These are phyloP conservation scores for Fraxinus paxiana DNA, from an alignment of 305 asterid species.

Conservation along the genomic window DNA sequence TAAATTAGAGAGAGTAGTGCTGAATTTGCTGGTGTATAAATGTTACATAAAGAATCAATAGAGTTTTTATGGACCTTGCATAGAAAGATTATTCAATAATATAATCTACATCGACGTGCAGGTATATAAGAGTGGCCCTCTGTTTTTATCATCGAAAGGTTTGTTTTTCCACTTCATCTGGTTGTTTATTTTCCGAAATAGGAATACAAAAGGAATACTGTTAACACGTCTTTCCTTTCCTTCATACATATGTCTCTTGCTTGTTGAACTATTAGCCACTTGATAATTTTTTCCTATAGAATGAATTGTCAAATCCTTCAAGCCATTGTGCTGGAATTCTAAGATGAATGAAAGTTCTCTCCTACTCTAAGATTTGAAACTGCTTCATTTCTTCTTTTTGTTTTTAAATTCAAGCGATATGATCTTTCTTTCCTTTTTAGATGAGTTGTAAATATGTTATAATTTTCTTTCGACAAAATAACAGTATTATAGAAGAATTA, in stretches of 20 bases:
- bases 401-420: background rate
- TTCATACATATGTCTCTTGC: background rate
- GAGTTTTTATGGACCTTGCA: background rate
- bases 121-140: slow-evolving; percentile 92
- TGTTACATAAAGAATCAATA: background rate
- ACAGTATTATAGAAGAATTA: background rate
- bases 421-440: background rate
- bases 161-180: slow-evolving; percentile 30
- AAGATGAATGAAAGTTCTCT: background rate
- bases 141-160: slow-evolving; percentile 96
- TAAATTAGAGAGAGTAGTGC: background rate
- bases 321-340: background rate
- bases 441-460: background rate
- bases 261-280: background rate
- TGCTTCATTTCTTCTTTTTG: background rate
- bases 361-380: background rate
- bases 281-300: background rate
- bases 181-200: slow-evolving; percentile 18
- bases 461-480: background rate
- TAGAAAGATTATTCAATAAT: slow-evolving; percentile 22
- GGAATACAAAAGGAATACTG: background rate
- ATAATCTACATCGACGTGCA: slow-evolving; percentile 42
- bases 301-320: background rate
- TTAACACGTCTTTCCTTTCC: slow-evolving; percentile 7
- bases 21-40: background rate